phyloP scores from a whole-genome alignment of 768 basidiomycete species.

The Dioszegia hungarica region DNA sequence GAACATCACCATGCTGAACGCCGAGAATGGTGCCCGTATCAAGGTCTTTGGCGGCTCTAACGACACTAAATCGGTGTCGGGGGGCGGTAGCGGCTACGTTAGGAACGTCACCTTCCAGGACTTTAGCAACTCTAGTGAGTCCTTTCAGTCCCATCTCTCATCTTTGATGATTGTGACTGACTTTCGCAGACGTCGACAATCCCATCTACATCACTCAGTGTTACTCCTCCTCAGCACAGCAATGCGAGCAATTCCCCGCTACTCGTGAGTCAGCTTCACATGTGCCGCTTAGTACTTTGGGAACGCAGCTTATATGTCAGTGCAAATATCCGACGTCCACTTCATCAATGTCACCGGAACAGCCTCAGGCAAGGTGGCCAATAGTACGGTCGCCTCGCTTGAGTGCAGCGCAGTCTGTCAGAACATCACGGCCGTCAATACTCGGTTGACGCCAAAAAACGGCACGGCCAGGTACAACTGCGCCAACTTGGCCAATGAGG shows the following conservation, averaged over 20 bases:
- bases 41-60: slow-evolving; percentile 63
- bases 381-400: slow-evolving; percentile 56
- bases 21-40: slow-evolving; percentile 64
- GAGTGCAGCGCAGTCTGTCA: slow-evolving; percentile 54
- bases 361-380: slow-evolving; percentile 51
- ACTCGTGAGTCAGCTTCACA: no score
- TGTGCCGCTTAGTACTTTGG: slow-evolving; percentile 41
- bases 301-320: slow-evolving; percentile 48
- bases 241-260: slow-evolving; percentile 50
- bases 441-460: slow-evolving; percentile 47
- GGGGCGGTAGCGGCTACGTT: slow-evolving; percentile 54
- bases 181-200: slow-evolving; percentile 55
- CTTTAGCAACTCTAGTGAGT: slow-evolving; percentile 17
- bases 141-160: not conserved
- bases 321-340: slow-evolving; percentile 57
- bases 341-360: slow-evolving; percentile 59
- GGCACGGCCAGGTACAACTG: slow-evolving; percentile 56
- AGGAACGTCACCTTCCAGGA: slow-evolving; percentile 34
- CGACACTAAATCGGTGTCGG: slow-evolving; percentile 57
- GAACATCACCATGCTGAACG: slow-evolving; percentile 61
- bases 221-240: slow-evolving; percentile 54
- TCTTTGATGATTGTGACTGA: not conserved
- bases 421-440: slow-evolving; percentile 51
- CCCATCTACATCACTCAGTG: slow-evolving; percentile 59
- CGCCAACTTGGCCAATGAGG: slow-evolving; percentile 48